phyloP scores from a whole-genome alignment of 306 rosid genomes.

The Inga leiocalycina region DNA sequence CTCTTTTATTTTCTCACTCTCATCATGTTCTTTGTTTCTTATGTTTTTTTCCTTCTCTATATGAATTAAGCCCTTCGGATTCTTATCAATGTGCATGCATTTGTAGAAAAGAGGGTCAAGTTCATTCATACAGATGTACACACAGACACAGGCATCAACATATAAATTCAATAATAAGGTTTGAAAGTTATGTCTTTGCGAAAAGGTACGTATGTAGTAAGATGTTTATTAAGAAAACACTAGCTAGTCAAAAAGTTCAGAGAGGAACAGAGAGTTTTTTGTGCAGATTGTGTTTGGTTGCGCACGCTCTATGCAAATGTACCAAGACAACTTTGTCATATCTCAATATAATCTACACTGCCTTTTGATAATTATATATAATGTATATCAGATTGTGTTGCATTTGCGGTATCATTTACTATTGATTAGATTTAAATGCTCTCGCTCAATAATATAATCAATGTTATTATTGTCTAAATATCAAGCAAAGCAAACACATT shows the following conservation, averaged over 20 bases:
- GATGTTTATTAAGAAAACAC: background rate
- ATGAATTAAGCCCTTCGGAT: background rate
- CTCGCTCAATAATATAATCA: background rate
- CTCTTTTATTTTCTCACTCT: background rate
- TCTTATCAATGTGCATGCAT: slow-evolving; percentile 18
- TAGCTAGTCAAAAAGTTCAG: background rate
- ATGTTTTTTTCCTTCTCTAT: background rate
- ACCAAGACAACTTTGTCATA: slow-evolving; percentile 33
- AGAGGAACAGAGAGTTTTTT: slow-evolving; percentile 25
- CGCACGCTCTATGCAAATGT: slow-evolving; percentile 31
- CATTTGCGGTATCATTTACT: background rate
- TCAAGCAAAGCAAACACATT: background rate
- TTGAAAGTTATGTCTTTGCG: background rate
- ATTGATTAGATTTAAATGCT: background rate
- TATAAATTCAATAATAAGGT: slow-evolving; percentile 27
- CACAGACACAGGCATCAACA: background rate
- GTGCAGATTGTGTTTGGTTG: slow-evolving; percentile 23
- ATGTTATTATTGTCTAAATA: background rate
- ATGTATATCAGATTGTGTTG: background rate
- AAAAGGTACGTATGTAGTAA: background rate
- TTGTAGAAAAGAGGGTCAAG: slow-evolving; percentile 27
- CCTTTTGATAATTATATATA: background rate
- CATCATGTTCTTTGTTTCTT: background rate
- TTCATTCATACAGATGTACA: background rate
- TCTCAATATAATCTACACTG: background rate